Evolutionary conservation across 73 alveolate genomes (phyloP).

Genomic region (Tetrahymena borealis): DNA sequence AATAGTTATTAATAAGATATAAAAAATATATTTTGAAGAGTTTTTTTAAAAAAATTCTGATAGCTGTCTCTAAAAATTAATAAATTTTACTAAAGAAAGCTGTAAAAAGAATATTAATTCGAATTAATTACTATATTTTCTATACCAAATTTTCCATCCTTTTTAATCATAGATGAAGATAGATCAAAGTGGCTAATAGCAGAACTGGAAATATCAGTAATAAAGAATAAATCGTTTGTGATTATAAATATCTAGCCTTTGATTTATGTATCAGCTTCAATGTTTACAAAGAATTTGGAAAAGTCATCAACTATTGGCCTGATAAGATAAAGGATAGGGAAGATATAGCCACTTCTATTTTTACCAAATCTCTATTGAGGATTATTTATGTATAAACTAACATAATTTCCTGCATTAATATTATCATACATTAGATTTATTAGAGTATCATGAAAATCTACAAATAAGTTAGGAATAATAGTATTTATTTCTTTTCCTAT

Average conservation of each 20-base stretch:
- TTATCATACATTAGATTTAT: slow-evolving; percentile 5
- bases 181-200: slow-evolving; percentile 26
- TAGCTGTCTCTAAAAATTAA: too few species aligned
- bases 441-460: slow-evolving; percentile 14
- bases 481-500: slow-evolving; percentile 2
- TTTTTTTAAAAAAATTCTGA: too few species aligned
- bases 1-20: too few species aligned
- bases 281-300: neutral
- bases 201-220: slow-evolving; percentile 15
- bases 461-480: slow-evolving; percentile 18
- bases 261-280: slow-evolving; percentile 8
- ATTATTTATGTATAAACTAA: slow-evolving; percentile 11
- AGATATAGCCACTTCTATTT: slow-evolving; percentile 27
- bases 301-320: neutral
- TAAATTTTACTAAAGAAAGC: too few species aligned
- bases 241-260: slow-evolving; percentile 13
- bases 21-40: too few species aligned
- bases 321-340: slow-evolving; percentile 18
- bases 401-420: neutral
- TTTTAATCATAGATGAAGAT: neutral
- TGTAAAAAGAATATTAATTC: too few species aligned
- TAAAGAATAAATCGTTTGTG: neutral
- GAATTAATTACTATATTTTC: neutral
- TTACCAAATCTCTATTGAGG: neutral
- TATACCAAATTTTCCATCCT: neutral